Percentiles rank a stretch among this genome's conserved stretches.
Conservation (phyloP, 1,284 basidiomycete species). For the Moesziomyces sp. region DNA sequence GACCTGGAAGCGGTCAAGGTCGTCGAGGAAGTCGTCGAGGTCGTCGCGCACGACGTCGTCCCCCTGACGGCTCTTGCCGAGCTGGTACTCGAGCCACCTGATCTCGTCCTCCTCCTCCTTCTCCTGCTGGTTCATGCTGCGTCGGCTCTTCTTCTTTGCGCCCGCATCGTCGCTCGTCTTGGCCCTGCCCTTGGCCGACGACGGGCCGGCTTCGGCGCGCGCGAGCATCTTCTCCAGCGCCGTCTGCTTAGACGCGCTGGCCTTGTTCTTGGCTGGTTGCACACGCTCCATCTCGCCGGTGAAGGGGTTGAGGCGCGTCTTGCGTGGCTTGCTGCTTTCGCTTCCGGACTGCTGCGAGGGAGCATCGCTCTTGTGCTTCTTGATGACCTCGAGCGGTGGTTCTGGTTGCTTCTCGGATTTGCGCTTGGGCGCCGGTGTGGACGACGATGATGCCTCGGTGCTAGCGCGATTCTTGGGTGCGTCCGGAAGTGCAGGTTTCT, state of each 20-base stretch:
- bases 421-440: constrained; percentile 14
- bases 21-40: constrained; percentile 57
- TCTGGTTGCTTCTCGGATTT: constrained; percentile 21
- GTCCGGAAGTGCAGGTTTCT: background rate
- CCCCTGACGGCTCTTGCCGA: constrained; percentile 39
- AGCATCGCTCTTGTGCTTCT: constrained; percentile 22
- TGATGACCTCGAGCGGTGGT: constrained; percentile 21
- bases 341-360: background rate
- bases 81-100: constrained; percentile 62
- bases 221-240: constrained; percentile 47
- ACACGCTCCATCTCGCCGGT: constrained; percentile 38
- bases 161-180: constrained; percentile 8
- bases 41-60: constrained; percentile 49
- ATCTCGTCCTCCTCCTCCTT: constrained; percentile 67
- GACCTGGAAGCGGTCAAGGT: constrained; percentile 56
- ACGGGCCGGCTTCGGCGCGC: constrained; percentile 25
- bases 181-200: constrained; percentile 17
- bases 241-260: constrained; percentile 22
- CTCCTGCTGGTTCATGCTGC: constrained; percentile 52
- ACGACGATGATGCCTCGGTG: too few species aligned
- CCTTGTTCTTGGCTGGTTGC: constrained; percentile 2
- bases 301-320: constrained; percentile 37
- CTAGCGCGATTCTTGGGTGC: background rate
- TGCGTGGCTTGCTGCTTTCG: constrained; percentile 1
- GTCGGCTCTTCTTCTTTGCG: constrained; percentile 33